Evolutionary conservation across 495 filamentous ascomycete species (phyloP), one percentile per base, ranked within the genome.

Genomic region (Gamarada debralockiae): DNA sequence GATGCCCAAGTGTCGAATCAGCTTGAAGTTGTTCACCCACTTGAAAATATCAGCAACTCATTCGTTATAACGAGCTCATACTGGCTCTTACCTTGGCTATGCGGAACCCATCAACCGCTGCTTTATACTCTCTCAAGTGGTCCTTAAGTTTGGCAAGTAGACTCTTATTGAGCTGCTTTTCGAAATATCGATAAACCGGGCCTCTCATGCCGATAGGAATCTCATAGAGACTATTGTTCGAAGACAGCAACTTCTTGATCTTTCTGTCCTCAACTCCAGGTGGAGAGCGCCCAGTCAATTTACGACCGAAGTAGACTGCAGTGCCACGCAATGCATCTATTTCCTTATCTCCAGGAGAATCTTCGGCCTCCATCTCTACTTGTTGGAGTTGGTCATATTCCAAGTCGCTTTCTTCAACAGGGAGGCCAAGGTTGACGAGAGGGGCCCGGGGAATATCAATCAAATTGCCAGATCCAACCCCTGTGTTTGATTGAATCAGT

Each of bases 381-480:
- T 87, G 83, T 54, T 77, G 74, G 0, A 87, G 63, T 53, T 81
- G 73, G 61, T 89, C 86, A 37, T 76, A 78, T 27, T 86, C 85
- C 5, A 83, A 68, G 43, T 89, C 85, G 3, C 67, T 67, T 27
- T 89, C 84, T 60, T 89, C 85, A 21, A 77, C 70, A 10, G 70
- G 71, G 33, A 77, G 70, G 0, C 71, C 72, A 50, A 78, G 72
- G 34, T 60, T 73, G 61, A 31, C 79, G 71, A 3, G 71, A 53
- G 33, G 51, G 22, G 47, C 59, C 27, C 23, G 78, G 73, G 22
- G 60, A 49, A 12, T 64, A 42, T 48, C 77, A 59, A 49, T 70
- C 58, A 12, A 76, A 74, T 3, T 81, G 79, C 27, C 93, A 70
- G 87, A 87, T 92, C 12, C 73, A 63, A 2, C 67, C 64, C 48